A percentile compares a stretch with the other conserved stretches of the same genome.
Conservation (phyloP, 2,329 filamentous ascomycete species). For the Ceratocystis alfenasii region DNA sequence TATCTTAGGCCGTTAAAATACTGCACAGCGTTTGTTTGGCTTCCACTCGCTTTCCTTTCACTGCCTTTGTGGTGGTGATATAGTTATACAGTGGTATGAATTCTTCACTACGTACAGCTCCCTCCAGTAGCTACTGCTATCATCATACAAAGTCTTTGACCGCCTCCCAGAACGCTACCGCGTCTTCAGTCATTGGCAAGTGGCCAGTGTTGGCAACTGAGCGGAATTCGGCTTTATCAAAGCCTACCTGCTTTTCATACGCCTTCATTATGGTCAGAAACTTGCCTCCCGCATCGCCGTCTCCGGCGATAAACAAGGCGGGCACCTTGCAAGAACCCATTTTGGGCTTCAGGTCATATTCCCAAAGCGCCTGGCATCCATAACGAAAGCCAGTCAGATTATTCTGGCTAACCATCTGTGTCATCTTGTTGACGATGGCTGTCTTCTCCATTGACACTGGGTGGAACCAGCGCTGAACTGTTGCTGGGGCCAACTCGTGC, state of each 20-base stretch:
- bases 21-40: not conserved
- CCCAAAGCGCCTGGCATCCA: slow-evolving; percentile 57
- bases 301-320: slow-evolving; percentile 59
- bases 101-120: not conserved
- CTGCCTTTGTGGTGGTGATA: not conserved
- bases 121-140: not conserved
- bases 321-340: slow-evolving; percentile 45
- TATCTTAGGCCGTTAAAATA: not conserved
- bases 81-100: not conserved
- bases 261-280: slow-evolving; percentile 69
- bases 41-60: not conserved
- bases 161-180: slow-evolving; percentile 53
- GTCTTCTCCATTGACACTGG: slow-evolving; percentile 36
- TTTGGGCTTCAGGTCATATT: slow-evolving; percentile 52
- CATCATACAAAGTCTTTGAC: slow-evolving; percentile 46
- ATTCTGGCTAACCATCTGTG: slow-evolving; percentile 57
- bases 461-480: slow-evolving; percentile 71
- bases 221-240: slow-evolving; percentile 45
- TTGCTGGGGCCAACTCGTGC: slow-evolving; percentile 52
- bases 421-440: slow-evolving; percentile 43
- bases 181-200: slow-evolving; percentile 71
- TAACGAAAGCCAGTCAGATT: slow-evolving; percentile 56
- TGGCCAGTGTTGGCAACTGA: slow-evolving; percentile 62
- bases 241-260: slow-evolving; percentile 50
- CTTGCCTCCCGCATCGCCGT: slow-evolving; percentile 56